Evolutionary conservation across 1,284 basidiomycete species (phyloP).

Genomic region (Phylloporus sp.): DNA sequence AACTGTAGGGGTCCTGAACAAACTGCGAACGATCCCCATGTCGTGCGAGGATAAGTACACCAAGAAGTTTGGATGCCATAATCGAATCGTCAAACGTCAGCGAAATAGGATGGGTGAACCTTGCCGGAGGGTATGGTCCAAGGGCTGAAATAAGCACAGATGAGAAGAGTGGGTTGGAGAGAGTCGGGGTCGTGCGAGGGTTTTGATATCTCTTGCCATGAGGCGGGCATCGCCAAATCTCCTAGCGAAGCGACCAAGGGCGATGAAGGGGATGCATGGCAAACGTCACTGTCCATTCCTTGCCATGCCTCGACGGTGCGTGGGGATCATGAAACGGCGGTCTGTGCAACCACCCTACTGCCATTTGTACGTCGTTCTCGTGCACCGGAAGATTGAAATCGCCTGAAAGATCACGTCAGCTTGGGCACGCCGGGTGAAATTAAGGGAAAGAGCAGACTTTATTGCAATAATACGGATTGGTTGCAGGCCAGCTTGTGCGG

Average conservation of each 20-base stretch:
- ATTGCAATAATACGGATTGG: constrained; percentile 16
- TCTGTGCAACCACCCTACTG: constrained; percentile 19
- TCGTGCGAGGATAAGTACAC: constrained; percentile 80
- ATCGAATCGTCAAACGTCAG: constrained; percentile 22
- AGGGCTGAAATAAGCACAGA: constrained; percentile 5
- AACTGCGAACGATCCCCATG: constrained; percentile 80
- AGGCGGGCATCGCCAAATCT: constrained; percentile 36
- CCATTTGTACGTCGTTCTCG: constrained; percentile 33
- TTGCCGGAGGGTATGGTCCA: constrained; percentile 2
- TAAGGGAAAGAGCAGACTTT: constrained; percentile 26
- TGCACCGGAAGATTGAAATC: constrained; percentile 27
- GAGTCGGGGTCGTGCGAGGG: constrained; percentile 17
- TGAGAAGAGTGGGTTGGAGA: constrained; percentile 14
- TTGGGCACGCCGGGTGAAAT: constrained; percentile 23
- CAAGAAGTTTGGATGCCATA: constrained; percentile 68
- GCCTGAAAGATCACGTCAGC: constrained; percentile 34
- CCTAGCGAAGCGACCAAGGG: constrained; percentile 33
- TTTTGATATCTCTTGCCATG: constrained; percentile 38
- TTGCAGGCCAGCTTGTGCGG: constrained; percentile 23
- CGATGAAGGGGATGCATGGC: constrained; percentile 29
- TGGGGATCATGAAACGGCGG: constrained; percentile 21
- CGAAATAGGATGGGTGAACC: neutral
- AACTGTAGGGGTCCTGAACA: constrained; percentile 72
- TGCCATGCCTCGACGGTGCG: constrained; percentile 34
- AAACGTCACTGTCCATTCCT: constrained; percentile 33